Conservation (phyloP, 441 rosid species). For the Iberis amara region DNA sequence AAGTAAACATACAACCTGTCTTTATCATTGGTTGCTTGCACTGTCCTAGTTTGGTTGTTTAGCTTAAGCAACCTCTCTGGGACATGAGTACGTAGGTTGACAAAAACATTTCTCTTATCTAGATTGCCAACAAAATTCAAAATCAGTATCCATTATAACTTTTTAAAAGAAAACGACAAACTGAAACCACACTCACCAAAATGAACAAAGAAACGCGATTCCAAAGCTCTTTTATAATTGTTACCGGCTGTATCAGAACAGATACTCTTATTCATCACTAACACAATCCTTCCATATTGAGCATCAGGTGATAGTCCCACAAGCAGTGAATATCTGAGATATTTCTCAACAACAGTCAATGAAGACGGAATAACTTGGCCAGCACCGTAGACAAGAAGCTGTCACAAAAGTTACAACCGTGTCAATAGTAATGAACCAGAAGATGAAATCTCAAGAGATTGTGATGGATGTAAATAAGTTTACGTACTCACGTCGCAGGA, state of each 20-base stretch:
- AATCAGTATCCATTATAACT: constrained; percentile 7
- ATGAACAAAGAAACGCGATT: constrained; percentile 67
- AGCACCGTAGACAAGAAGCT: constrained; percentile 85
- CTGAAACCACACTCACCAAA: constrained; percentile 48
- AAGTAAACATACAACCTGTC: constrained; percentile 58
- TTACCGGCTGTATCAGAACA: constrained; percentile 81
- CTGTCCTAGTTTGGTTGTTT: constrained; percentile 55
- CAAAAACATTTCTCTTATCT: constrained; percentile 69
- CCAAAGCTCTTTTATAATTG: constrained; percentile 50
- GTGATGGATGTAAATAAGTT: constrained; percentile 19
- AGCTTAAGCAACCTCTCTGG: constrained; percentile 74
- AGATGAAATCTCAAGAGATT: constrained; percentile 1
- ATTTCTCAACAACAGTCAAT: constrained; percentile 40
- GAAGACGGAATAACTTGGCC: constrained; percentile 86
- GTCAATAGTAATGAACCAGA: constrained; percentile 6
- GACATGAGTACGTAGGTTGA: constrained; percentile 56
- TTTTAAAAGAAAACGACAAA: background rate
- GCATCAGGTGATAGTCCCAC: constrained; percentile 51
- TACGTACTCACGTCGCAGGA: constrained; percentile 90
- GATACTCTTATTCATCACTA: constrained; percentile 65
- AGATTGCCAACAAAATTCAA: constrained; percentile 22
- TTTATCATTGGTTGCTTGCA: constrained; percentile 69
- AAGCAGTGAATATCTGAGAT: constrained; percentile 60
- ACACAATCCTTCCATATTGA: constrained; percentile 56
- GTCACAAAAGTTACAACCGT: constrained; percentile 28